Evolutionary conservation across 2,329 filamentous ascomycete species (phyloP), one percentile per base, ranked within the genome.

Genomic region (Pseudopithomyces maydicus): DNA sequence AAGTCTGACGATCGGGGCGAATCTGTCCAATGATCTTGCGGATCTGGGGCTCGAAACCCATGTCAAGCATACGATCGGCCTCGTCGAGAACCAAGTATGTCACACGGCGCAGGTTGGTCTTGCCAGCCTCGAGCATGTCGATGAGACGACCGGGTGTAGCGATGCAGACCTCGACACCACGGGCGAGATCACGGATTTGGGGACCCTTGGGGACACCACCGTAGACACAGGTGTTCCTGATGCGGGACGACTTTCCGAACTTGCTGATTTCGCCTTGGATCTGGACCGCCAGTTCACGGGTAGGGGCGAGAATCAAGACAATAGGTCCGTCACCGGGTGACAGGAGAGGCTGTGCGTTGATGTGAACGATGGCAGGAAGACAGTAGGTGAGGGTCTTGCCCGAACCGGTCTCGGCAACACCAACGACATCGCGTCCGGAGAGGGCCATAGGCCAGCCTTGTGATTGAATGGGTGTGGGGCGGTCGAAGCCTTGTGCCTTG

Each of bases 21-120:
- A 98, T 98, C 82, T 99, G 95, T 63, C 90, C 86, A 68, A 99
- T 93, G 66, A 99, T 98, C 84, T 98, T 98, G 83, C 95, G 92
- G 72, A 99, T 98, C 79, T 98, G 95, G 66, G 95, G 95, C 82
- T 99, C 95, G 81, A 99, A 98, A 87, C 95, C 95, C 95, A 99
- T 99, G 82, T 99, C 95, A 77, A 99, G 85, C 95, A 99, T 99
- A 74, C 95, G 94, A 81, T 99, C 95, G 77, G 95, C 95, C 83
- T 99, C 95, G 72, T 99, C 95, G 63, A 99, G 92, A 67, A 98
- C 95, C 56, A 99, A 85, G 82, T 99, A 99, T 55, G 95, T 99
- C 61, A 98, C 93, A 78, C 95, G 92, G 66, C 94, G 94, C 63
- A 99, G 87, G 82, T 99, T 98, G 71, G 95, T 99, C 85, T 96